Base-by-base conservation (phyloP, 352 stramenopile genomes). In the Phytophthora boehmeriae region DNA sequence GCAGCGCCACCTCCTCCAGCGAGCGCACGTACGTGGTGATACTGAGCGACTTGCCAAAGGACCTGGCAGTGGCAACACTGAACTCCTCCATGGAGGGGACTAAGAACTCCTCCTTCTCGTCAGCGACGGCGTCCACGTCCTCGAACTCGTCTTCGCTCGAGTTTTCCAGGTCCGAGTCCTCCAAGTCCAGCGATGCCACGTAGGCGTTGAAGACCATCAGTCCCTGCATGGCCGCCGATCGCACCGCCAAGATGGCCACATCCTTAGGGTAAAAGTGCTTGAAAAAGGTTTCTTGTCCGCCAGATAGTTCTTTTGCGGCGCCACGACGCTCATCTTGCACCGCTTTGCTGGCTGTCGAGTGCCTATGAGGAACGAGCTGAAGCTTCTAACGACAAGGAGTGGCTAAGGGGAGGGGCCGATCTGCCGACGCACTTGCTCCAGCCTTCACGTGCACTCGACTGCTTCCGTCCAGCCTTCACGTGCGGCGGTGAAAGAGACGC, bases 251-350 rank as follows among this genome's bases (percentile, higher is more conserved):
- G 52, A 95, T 80, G 23, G 84, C 75, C 25, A 92, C 65, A 66
- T 89, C 75, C 35, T 74, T 75, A 23, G 78, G 71, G 65, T 92
- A 83, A 52, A 95, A 92, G 60, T 95, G 86, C 63, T 91, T 88
- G 53, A 89, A 89, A 59, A 95, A 43, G 86, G 81, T 68, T 95
- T 95, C 71, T 95, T 90, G 72, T 95, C 86, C 68, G 60, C 83
- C 64, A 95, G 17, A 69, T 92, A 93, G 59, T 80, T 71, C 66
- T 88, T 87, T 52, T 84, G 78, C 47, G 43, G 56, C 46, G 73
- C 66, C 22, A 89, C 67, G 62, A 76, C 55, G 43, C 83, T 92
- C 83, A 92, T 90, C 34, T 35, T 78, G 43, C 5, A 28, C 4
- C 16, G 1, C 30, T 45, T 30, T 30, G 25, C 25, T 30, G 25